phyloP scores from a whole-genome alignment of 2,329 filamentous ascomycete genomes.

The Hortaea werneckii region DNA sequence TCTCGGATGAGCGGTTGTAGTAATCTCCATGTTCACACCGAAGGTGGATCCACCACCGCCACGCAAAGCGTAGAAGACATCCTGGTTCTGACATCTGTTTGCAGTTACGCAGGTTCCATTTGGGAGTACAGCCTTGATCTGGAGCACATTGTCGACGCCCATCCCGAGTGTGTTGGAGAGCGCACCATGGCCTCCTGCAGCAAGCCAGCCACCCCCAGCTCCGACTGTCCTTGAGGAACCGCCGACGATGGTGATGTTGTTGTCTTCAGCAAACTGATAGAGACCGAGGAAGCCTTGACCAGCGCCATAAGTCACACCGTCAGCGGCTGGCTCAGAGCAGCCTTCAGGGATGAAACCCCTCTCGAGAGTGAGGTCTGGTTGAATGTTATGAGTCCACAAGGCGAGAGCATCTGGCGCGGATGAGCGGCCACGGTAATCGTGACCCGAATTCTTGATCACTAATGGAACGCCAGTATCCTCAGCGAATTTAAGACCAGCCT shows the following conservation, averaged over 20 bases:
- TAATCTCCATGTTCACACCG: constrained; percentile 13
- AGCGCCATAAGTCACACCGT: constrained; percentile 12
- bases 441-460: constrained; percentile 18
- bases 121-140: constrained; percentile 15
- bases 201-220: constrained; percentile 15
- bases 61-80: constrained; percentile 45
- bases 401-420: constrained; percentile 2
- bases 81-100: constrained; percentile 30
- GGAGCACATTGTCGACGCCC: constrained; percentile 18
- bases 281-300: constrained; percentile 12
- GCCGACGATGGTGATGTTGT: constrained; percentile 13
- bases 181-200: constrained; percentile 15
- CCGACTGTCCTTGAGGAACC: constrained; percentile 16
- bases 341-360: constrained; percentile 11
- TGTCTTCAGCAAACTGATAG: constrained; percentile 10
- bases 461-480: constrained; percentile 11
- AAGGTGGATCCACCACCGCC: constrained; percentile 37
- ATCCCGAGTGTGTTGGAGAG: constrained; percentile 15
- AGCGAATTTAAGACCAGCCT: constrained; percentile 14
- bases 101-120: constrained; percentile 15
- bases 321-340: constrained; percentile 8
- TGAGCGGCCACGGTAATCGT: constrained; percentile 17
- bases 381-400: constrained; percentile 2
- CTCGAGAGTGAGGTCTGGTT: constrained; percentile 4
- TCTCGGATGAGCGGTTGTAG: constrained; percentile 9